These are phyloP conservation scores for Knoxia roxburghii DNA, from an alignment of 257 asterid genomes.

Conservation along the genomic window DNA sequence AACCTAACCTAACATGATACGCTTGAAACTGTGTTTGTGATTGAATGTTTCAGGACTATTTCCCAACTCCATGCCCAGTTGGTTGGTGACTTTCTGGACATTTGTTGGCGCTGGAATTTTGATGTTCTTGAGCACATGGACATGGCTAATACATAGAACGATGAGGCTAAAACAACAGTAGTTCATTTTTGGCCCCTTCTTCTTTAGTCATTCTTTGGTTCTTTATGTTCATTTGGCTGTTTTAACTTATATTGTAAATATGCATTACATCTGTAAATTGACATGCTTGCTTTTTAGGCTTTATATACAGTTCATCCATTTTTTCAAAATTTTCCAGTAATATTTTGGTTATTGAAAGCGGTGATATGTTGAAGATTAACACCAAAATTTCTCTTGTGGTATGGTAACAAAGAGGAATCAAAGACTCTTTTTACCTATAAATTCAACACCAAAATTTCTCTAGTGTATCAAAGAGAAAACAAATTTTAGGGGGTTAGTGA, in stretches of 20 bases:
- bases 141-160: conserved; percentile 67
- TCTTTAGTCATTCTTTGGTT: conserved; percentile 31
- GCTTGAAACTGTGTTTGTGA: neutral
- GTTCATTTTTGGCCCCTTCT: neutral
- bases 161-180: conserved; percentile 61
- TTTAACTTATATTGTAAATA: conserved; percentile 43
- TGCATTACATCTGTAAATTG: conserved; percentile 34
- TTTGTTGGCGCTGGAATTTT: conserved; percentile 48
- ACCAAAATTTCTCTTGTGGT: too few species aligned
- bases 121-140: conserved; percentile 58
- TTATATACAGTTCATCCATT: conserved; percentile 23
- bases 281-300: conserved; percentile 30
- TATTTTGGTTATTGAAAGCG: too few species aligned
- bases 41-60: conserved; percentile 49
- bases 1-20: neutral
- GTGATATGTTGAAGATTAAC: too few species aligned
- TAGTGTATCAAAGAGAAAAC: too few species aligned
- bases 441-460: too few species aligned
- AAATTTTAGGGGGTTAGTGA: too few species aligned
- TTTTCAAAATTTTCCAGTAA: too few species aligned
- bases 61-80: conserved; percentile 68
- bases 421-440: too few species aligned
- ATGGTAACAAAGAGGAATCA: too few species aligned
- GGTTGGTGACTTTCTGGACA: conserved; percentile 78
- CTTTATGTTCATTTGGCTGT: conserved; percentile 23